Percentiles rank a stretch among this genome's conserved stretches.
These are phyloP conservation scores for Oligophagozyma castellii DNA, from an alignment of 1,139 yeast genomes.

Conservation along the genomic window DNA sequence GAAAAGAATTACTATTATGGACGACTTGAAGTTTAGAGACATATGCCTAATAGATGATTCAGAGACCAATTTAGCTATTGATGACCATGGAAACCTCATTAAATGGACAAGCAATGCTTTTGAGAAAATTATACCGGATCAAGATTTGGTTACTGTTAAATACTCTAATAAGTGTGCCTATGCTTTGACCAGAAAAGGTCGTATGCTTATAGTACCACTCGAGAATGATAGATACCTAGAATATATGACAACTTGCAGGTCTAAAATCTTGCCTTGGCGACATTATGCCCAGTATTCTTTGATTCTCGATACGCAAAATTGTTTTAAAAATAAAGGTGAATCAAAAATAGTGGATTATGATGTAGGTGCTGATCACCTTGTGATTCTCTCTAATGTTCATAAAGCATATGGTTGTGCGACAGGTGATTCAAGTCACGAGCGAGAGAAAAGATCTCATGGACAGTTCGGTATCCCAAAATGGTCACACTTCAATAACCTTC, in stretches of 20 bases:
- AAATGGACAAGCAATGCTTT: conserved; percentile 38
- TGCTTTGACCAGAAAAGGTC: conserved; percentile 40
- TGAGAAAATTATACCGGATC: conserved; percentile 27
- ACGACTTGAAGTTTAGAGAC: conserved; percentile 43
- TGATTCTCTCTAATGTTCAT: conserved; percentile 49
- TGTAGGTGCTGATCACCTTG: conserved; percentile 55
- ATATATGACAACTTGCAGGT: conserved; percentile 8
- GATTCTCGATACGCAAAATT: conserved; percentile 11
- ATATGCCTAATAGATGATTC: conserved; percentile 36
- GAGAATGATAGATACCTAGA: conserved; percentile 9
- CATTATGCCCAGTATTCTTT: conserved; percentile 11
- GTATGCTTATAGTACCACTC: conserved; percentile 37
- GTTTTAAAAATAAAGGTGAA: conserved; percentile 28
- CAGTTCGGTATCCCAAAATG: conserved; percentile 70
- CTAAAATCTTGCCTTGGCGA: conserved; percentile 16
- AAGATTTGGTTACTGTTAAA: conserved; percentile 32
- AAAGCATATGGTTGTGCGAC: conserved; percentile 53
- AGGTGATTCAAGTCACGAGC: conserved; percentile 21
- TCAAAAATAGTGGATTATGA: conserved; percentile 34
- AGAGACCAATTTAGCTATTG: conserved; percentile 45
- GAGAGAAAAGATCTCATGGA: conserved; percentile 38
- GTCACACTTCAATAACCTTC: conserved; percentile 42
- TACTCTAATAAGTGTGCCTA: conserved; percentile 47
- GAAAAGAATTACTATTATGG: conserved; percentile 47
- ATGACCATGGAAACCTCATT: conserved; percentile 58